Evolutionary conservation across 106 monocot genomes (phyloP), one percentile per base, ranked within the genome.

Genomic region (Dendrobium catenatum): DNA sequence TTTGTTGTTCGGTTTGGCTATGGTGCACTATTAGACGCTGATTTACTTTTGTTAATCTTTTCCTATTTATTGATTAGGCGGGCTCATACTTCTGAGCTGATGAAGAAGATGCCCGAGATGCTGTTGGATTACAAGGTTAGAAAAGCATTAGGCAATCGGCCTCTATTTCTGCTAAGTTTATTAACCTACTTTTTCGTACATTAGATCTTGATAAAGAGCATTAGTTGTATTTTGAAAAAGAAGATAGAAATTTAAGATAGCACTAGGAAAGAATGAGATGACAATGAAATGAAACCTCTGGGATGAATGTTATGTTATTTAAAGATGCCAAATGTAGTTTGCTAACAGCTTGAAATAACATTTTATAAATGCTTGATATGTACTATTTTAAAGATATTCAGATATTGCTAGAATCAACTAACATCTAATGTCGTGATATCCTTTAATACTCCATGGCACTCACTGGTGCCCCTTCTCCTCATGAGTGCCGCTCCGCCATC

Each of bases 51-150:
- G 13, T 75, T 20, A 44, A 4, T 55, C 79, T 6, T 68, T 78
- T 66, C 4, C 16, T 43, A 0, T 24, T 56, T 74, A 54, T 22
- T 79, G 29, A 26, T 0, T 68, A 97, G 96, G 84, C 84, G 98
- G 67, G 98, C 98, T 27, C 85, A 93, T 80, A 99, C 98, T 58
- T 93, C 79, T 31, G 98, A 99, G 82, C 49, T 99, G 88, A 99
- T 99, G 98, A 95, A 99, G 90, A 99, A 99, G 84, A 99, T 99
- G 98, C 98, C 98, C 7, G 87, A 95, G 24, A 95, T 99, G 93
- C 87, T 99, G 55, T 81, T 99, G 78, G 95, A 91, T 85, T 93
- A 99, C 46, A 99, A 94, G 96, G 96, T 97, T 68, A 74, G 79
- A 22, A 13, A 61, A n/a, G 22, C 22, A n/a, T 61, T 18, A 56